Evolutionary conservation across 306 rosid species (phyloP).

Genomic region (Potentilla sterilis): DNA sequence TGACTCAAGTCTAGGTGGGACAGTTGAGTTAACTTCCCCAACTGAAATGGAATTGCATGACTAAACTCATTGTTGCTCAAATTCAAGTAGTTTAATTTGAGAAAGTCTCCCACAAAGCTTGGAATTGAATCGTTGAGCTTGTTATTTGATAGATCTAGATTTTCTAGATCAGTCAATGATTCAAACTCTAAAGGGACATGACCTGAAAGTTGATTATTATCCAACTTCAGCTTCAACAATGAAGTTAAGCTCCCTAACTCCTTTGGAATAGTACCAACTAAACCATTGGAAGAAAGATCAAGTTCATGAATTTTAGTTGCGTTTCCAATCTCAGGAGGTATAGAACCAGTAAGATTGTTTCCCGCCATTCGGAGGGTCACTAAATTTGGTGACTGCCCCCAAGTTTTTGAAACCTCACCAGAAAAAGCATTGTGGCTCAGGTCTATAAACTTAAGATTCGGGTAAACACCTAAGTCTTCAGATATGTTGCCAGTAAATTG

Average conservation of each 20-base stretch:
- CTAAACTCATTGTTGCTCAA: background rate
- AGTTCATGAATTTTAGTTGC: background rate
- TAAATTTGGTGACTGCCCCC: background rate
- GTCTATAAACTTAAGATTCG: constrained; percentile 32
- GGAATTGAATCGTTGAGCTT: background rate
- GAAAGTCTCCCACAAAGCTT: background rate
- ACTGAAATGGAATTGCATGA: background rate
- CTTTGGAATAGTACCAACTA: background rate
- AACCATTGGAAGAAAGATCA: background rate
- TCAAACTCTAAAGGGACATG: background rate
- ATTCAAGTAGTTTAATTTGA: background rate
- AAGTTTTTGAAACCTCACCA: constrained; percentile 14
- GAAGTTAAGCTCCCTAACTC: background rate
- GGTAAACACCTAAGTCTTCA: constrained; percentile 40
- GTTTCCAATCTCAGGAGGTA: constrained; percentile 6
- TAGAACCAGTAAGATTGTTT: constrained; percentile 7
- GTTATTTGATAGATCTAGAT: background rate
- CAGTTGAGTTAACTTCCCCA: background rate
- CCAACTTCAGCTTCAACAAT: background rate
- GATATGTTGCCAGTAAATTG: constrained; percentile 32
- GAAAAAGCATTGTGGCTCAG: constrained; percentile 3
- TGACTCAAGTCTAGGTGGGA: background rate
- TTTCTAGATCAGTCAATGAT: background rate
- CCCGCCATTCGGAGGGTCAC: background rate
- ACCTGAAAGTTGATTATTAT: background rate